These are phyloP conservation scores for Acanthamoeba polyphaga DNA, from an alignment of 208 protist genomes.

Conservation along the genomic window DNA sequence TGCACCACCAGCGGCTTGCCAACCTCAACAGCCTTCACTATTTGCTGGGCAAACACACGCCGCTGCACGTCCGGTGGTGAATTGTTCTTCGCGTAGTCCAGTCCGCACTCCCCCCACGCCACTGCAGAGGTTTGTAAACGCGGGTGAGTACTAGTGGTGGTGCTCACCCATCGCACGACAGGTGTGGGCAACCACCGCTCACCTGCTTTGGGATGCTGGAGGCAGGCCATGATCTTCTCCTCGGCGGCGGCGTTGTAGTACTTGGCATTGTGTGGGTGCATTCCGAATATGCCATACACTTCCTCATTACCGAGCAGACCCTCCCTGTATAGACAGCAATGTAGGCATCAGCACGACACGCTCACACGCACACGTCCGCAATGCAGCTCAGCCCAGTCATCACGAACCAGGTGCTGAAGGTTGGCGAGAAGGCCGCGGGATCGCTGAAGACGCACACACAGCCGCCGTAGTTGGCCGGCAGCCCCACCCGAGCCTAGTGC, in stretches of 20 bases:
- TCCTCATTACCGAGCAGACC: not conserved
- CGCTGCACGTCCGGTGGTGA: slow-evolving; percentile 72
- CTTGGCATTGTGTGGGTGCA: slow-evolving; percentile 85
- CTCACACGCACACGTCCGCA: too few relatives aligned
- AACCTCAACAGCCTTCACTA: slow-evolving; percentile 82
- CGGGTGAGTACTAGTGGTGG: too few relatives aligned
- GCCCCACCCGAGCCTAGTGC: not conserved
- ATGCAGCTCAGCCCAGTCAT: not conserved
- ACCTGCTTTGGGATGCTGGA: slow-evolving; percentile 77
- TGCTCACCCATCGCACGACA: too few relatives aligned
- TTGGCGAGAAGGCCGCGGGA: slow-evolving; percentile 68
- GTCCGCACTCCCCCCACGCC: slow-evolving; percentile 87
- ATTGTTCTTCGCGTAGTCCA: slow-evolving; percentile 82
- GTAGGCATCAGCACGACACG: not conserved
- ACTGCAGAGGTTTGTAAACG: slow-evolving; percentile 3
- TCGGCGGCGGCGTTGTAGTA: slow-evolving; percentile 78
- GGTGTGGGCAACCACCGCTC: not conserved
- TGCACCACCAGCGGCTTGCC: slow-evolving; percentile 90
- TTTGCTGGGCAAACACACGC: slow-evolving; percentile 84
- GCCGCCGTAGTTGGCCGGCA: slow-evolving; percentile 64
- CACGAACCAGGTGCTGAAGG: slow-evolving; percentile 38
- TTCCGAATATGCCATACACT: slow-evolving; percentile 71
- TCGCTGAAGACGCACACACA: slow-evolving; percentile 70
- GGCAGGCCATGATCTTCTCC: slow-evolving; percentile 71
- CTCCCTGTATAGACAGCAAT: not conserved